Evolutionary conservation across 257 asterid genomes (phyloP), one percentile per base, ranked within the genome.

Genomic region (Solanum virginianum): DNA sequence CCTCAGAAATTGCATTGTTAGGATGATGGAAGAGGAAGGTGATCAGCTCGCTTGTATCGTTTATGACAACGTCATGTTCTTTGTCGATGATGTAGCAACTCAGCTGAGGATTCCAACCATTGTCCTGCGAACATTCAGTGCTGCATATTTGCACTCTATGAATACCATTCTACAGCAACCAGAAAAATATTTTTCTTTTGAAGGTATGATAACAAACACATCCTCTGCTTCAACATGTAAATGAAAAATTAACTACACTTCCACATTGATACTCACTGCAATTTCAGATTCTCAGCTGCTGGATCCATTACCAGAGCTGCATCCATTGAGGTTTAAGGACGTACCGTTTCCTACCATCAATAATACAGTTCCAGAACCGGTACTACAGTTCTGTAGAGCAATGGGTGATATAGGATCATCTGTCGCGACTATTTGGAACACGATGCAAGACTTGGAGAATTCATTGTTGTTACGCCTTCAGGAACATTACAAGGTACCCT

Each of bases 381-480:
- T 89, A 14, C 36, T 75, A 2, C 86, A 88, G 5, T 91, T 91
- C 47, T 11, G 20, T 0, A 55, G 2, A 0, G 83, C 85, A 60
- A 86, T 69, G 24, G 81, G 55, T 20, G 68, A 86, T 20, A 88
- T 83, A 86, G 85, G 88, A 36, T 89, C 92, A 16, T 82, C 94
- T 0, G 36, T 86, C 1, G 94, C 92, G 9, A 84, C 89, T 26
- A 88, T 94, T n/a, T 91, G 90, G 91, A 94, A 94, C 91, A 87
- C 92, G 10, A 36, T 39, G 54, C 85, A 86, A 7, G 80, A 66
- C 9, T 57, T 86, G n/a, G 89, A 88, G 83, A 80, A 72, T n/a
- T 49, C 77, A 20, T 51, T 86, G 2, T 54, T 91, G 4, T 71
- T 82, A 26, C 79, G 70, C 53, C 88, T 90, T 55, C 90, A 88